Base-by-base conservation (phyloP, 2,329 filamentous ascomycete species). In the Exophiala calicioides region DNA sequence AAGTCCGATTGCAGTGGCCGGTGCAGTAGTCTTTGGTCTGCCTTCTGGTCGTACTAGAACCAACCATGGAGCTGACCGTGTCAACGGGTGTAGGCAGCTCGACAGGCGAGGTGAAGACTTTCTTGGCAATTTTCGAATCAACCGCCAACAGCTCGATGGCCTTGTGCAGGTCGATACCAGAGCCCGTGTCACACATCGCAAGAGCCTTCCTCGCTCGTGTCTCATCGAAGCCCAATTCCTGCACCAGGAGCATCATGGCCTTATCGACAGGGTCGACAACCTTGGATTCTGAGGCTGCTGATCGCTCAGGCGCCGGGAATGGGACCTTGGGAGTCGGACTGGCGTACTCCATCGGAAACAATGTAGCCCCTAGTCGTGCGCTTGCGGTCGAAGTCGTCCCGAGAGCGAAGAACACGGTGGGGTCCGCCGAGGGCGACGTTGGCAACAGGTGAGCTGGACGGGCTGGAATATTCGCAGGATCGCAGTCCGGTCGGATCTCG, bases 101-200 rank as follows among this genome's bases (percentile, higher is more conserved):
- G 12, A 36, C 20, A 3, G 53, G 44, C 53, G 58, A 20, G 42
- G 42, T 26, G 10, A 50, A 36, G 13, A 60, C 47, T 32, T 56
- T 52, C 58, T 66, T 50, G 59, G 60, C 18, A 61, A 59, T 51
- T 71, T 68, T 44, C 66, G 62, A 13, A 79, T 55, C 55, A 58
- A 55, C 31, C 16, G 43, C 23, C 52, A 84, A 64, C 46, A 81
- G 58, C 47, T 79, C 74, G 16, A 83, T 73, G 0, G 81, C 81
- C 3, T 74, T 71, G 56, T 81, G 73, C 7, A 79, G 69, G 46
- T 81, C 68, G 52, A 84, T 65, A 1, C 78, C 78, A 53, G 81
- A 77, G 0, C 80, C 81, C 10, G 72, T 73, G 60, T 84, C 81
- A 4, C 80, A 84, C 56, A 76, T 72, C 30, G 74, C 72, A 13